Evolutionary conservation across 1,284 basidiomycete genomes (phyloP), one percentile per base, ranked within the genome.

Genomic region (Cryptococcus sp.): DNA sequence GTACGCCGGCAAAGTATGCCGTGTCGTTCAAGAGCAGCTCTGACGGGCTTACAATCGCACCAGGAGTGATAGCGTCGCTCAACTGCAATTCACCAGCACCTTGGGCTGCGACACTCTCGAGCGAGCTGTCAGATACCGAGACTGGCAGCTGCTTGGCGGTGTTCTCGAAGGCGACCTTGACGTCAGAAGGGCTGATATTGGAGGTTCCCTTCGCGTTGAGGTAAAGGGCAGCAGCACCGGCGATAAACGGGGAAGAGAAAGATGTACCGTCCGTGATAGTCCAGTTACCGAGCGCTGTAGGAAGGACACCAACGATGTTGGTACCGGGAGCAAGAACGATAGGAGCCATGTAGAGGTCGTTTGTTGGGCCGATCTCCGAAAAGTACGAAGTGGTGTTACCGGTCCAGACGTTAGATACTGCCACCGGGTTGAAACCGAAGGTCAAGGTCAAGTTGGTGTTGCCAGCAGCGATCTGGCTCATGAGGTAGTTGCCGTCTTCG

Each of bases 11-110:
- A 69, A 85, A 84, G 70, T 87, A 77, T 0, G 83, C 82, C 1
- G 88, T 89, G 73, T 89, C 88, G 71, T 89, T 91, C 52, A 89
- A 77, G 58, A 85, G 74, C 23, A 89, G 75, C 69, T 86, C 82
- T 5, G 83, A 81, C 4, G 86, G 87, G 3, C 81, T 82, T 38
- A 89, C 78, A 22, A 82, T 66, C 4, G 85, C 85, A 11, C 80
- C 82, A 3, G 83, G 78, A 61, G 83, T 81, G 50, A 89, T 77
- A 0, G 88, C 87, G 57, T 83, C 80, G 74, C 82, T 86, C 13
- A 85, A 83, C 64, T 89, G 81, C 57, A 89, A 79, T 52, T 88
- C 71, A 20, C 88, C 88, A 20, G 86, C 82, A 40, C 88, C 89
- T 63, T 86, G 85, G 54, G 85, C 83, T 1, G 85, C 82, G 7